Percentiles rank a stretch among this genome's conserved stretches.
Evolutionary conservation across 192 early-diverging fungal species (phyloP).

Genomic region (Martensiomyces pterosporus): DNA sequence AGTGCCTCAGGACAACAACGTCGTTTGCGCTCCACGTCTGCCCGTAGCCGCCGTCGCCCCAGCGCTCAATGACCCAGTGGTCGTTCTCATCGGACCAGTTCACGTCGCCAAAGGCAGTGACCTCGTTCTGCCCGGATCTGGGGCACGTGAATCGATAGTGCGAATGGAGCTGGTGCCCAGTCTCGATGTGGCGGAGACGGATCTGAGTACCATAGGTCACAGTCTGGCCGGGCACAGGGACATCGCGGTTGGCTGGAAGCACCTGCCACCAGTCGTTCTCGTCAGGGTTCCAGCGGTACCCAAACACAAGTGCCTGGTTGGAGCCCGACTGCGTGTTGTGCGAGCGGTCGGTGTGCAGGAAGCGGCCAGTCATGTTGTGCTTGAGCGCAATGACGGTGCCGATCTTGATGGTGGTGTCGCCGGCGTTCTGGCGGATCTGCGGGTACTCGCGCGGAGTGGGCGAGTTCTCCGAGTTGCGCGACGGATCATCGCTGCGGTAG

Average conservation of each 20-base stretch:
- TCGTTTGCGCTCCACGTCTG: conserved; percentile 50
- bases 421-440: conserved; percentile 32
- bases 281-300: conserved; percentile 41
- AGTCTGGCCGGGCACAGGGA: conserved; percentile 34
- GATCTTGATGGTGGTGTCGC: conserved; percentile 28
- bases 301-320: conserved; percentile 56
- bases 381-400: conserved; percentile 34
- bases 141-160: conserved; percentile 48
- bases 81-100: conserved; percentile 53
- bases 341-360: conserved; percentile 22
- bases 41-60: conserved; percentile 42
- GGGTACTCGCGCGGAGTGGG: conserved; percentile 36
- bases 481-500: conserved; percentile 25
- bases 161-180: conserved; percentile 54
- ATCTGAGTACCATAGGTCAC: conserved; percentile 49
- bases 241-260: conserved; percentile 46
- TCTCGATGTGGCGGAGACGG: conserved; percentile 52
- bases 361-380: conserved; percentile 35
- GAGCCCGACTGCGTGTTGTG: conserved; percentile 48
- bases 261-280: conserved; percentile 53
- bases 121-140: conserved; percentile 54
- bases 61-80: conserved; percentile 54
- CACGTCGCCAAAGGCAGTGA: conserved; percentile 53
- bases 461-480: conserved; percentile 40
- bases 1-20: conserved; percentile 47